Conservation (phyloP, 768 basidiomycete genomes). For the Suillus lakei region DNA sequence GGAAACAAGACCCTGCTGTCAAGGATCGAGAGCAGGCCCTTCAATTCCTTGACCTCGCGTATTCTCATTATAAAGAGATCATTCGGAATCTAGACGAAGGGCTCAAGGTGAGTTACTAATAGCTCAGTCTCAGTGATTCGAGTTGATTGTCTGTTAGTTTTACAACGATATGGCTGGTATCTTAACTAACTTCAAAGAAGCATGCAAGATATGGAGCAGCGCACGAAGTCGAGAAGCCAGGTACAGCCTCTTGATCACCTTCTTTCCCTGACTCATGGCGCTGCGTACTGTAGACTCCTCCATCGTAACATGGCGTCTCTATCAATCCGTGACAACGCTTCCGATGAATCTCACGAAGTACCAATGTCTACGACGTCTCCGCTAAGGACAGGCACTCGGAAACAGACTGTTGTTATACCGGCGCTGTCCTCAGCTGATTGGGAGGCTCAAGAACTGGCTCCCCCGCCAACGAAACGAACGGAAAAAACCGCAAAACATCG, state of each 20-base stretch:
- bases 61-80: conserved; percentile 88
- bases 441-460: conserved; percentile 54
- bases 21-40: conserved; percentile 83
- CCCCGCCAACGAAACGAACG: conserved; percentile 36
- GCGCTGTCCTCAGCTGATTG: conserved; percentile 55
- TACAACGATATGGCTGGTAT: conserved; percentile 86
- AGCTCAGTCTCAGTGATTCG: background rate
- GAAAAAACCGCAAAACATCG: conserved; percentile 7
- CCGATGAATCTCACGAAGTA: background rate
- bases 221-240: conserved; percentile 75
- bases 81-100: conserved; percentile 87
- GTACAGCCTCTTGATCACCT: conserved; percentile 45
- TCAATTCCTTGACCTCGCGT: conserved; percentile 82
- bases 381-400: conserved; percentile 17
- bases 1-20: conserved; percentile 76
- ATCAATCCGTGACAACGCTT: conserved; percentile 35
- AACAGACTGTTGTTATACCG: conserved; percentile 46
- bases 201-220: conserved; percentile 76
- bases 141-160: conserved; percentile 56
- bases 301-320: conserved; percentile 27
- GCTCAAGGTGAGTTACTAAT: conserved; percentile 58
- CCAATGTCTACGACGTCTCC: background rate
- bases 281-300: conserved; percentile 20
- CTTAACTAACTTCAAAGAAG: conserved; percentile 73
- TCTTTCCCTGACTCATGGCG: background rate